Evolutionary conservation across 768 basidiomycete species (phyloP).

Genomic region (Boletus rufocinnamomeus): DNA sequence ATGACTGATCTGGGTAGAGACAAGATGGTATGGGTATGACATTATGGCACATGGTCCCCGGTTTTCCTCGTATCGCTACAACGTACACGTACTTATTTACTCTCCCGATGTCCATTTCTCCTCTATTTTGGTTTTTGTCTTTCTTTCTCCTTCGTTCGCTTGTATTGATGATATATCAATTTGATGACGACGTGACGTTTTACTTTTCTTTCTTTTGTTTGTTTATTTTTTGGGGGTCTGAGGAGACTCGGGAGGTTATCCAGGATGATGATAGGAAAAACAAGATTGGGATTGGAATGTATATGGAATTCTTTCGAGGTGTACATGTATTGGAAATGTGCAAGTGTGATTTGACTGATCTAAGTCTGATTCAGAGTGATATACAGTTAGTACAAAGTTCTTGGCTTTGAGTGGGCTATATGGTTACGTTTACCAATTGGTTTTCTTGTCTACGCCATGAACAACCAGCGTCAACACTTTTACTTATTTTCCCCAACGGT

Average conservation of each 20-base stretch:
- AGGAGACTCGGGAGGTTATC: background rate
- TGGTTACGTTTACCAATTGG: too few relatives aligned
- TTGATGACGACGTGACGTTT: slow-evolving; percentile 6
- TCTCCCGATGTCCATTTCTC: background rate
- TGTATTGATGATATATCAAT: slow-evolving; percentile 10
- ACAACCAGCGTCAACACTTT: background rate
- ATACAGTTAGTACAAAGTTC: too few relatives aligned
- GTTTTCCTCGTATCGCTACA: slow-evolving; percentile 2
- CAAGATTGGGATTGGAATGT: too few relatives aligned
- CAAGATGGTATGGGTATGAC: slow-evolving; percentile 3
- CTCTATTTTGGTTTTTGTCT: background rate
- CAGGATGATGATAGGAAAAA: background rate
- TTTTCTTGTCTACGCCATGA: background rate
- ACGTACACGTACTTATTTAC: slow-evolving; percentile 6
- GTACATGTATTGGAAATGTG: background rate
- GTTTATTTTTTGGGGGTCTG: background rate
- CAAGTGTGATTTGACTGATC: too few relatives aligned
- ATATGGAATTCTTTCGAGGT: background rate
- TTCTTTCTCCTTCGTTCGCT: background rate
- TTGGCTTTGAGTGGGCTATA: too few relatives aligned
- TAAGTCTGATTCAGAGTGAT: too few relatives aligned
- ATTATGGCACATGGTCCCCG: background rate
- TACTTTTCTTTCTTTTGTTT: background rate
- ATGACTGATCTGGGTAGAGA: slow-evolving; percentile 8
- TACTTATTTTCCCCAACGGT: background rate